These are phyloP conservation scores for Irpex rosettiformis DNA, from an alignment of 1,284 basidiomycete species.

Conservation along the genomic window DNA sequence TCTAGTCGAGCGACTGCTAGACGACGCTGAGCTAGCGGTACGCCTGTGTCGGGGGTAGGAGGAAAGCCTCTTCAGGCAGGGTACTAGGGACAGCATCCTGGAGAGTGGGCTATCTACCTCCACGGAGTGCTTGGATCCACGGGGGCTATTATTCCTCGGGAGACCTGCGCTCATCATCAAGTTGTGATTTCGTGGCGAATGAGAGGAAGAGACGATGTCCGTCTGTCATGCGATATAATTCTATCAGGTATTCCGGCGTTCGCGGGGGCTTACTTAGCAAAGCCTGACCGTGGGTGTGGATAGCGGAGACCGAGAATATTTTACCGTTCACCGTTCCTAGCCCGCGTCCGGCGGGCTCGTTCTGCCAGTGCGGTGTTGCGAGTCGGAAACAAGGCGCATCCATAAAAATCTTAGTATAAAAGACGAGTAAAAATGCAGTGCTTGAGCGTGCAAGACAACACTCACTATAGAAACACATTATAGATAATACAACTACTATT, in stretches of 20 bases:
- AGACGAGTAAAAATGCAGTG: neutral
- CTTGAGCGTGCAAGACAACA: neutral
- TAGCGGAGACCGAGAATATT: neutral
- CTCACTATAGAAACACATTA: slow-evolving; percentile 6
- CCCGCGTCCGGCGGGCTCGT: neutral
- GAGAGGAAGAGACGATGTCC: neutral
- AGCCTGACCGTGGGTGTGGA: neutral
- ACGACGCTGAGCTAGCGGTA: neutral
- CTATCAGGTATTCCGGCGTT: neutral
- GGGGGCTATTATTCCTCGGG: neutral
- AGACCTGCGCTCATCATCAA: neutral
- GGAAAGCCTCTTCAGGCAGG: neutral
- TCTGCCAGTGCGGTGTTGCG: neutral
- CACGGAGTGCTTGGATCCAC: neutral
- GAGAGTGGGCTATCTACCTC: neutral
- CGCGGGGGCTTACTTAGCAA: neutral
- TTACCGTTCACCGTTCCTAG: neutral
- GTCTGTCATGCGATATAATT: neutral
- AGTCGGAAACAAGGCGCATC: neutral
- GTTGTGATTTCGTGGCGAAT: neutral
- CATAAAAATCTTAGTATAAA: neutral
- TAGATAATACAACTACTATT: slow-evolving; percentile 1
- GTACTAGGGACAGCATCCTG: neutral
- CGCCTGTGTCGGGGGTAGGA: neutral
- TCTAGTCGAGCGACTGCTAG: neutral